Conservation (phyloP, 2,329 filamentous ascomycete genomes). For the Botrytis byssoidea region DNA sequence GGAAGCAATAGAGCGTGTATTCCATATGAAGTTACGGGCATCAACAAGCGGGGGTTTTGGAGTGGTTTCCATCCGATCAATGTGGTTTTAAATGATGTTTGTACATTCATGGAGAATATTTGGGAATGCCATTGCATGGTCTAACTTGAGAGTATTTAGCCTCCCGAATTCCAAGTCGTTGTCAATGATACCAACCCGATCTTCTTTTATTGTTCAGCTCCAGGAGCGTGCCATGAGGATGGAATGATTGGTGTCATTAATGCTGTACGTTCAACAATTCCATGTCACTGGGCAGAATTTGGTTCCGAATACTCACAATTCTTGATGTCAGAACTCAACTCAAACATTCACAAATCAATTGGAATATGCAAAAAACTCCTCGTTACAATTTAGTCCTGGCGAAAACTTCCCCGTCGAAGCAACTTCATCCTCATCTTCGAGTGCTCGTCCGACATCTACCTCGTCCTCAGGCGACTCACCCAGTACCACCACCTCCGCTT, state of each 20-base stretch:
- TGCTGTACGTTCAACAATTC: slow-evolving; percentile 47
- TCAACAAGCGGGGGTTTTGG: slow-evolving; percentile 54
- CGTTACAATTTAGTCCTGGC: slow-evolving; percentile 29
- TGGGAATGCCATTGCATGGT: background rate
- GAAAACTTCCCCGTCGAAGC: slow-evolving; percentile 30
- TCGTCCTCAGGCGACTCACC: slow-evolving; percentile 18
- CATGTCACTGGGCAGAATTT: background rate
- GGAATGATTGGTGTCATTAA: slow-evolving; percentile 81
- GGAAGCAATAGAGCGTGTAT: slow-evolving; percentile 55
- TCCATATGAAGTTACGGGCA: slow-evolving; percentile 55
- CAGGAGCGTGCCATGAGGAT: slow-evolving; percentile 59
- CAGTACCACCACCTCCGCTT: slow-evolving; percentile 6
- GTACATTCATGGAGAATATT: slow-evolving; percentile 22
- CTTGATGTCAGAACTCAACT: slow-evolving; percentile 27
- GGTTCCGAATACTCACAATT: background rate
- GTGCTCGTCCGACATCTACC: slow-evolving; percentile 20
- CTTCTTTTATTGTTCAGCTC: slow-evolving; percentile 70
- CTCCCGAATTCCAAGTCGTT: slow-evolving; percentile 44
- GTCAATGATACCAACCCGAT: slow-evolving; percentile 63
- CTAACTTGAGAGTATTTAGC: slow-evolving; percentile 23
- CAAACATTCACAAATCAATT: slow-evolving; percentile 31
- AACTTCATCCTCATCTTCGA: slow-evolving; percentile 20
- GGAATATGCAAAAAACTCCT: slow-evolving; percentile 28
- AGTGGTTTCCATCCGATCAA: slow-evolving; percentile 49
- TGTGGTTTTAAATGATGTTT: slow-evolving; percentile 44